Evolutionary conservation across 2,329 filamentous ascomycete species (phyloP).

Genomic region (Colletotrichum caudatum): DNA sequence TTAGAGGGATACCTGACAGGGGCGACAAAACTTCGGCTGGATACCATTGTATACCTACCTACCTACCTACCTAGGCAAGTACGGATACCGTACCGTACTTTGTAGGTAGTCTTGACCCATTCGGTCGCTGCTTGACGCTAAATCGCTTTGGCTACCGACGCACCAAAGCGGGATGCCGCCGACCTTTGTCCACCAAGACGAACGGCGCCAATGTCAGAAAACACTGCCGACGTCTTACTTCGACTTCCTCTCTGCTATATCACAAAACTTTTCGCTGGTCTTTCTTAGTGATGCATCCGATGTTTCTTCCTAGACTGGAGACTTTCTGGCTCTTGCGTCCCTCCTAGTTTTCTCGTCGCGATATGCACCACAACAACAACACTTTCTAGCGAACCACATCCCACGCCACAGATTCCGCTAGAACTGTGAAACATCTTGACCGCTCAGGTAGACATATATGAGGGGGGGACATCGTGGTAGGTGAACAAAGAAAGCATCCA

Average conservation of each 20-base stretch:
- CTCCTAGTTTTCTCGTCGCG: constrained; percentile 9
- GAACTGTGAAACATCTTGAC: constrained; percentile 9
- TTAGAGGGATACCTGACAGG: no score
- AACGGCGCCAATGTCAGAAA: constrained; percentile 21
- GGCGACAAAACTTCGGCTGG: no score
- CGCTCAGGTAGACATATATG: background rate
- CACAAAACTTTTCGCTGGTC: background rate
- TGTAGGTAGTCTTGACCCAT: no score
- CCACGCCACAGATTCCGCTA: background rate
- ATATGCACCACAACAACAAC: constrained; percentile 13
- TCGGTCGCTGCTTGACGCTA: constrained; percentile 9
- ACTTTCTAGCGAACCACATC: constrained; percentile 1
- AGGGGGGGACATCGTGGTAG: background rate
- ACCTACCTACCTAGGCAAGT: no score
- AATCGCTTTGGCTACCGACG: constrained; percentile 39
- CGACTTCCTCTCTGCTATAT: constrained; percentile 3
- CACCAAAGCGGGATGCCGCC: constrained; percentile 32
- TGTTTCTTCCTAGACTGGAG: background rate
- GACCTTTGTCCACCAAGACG: constrained; percentile 22
- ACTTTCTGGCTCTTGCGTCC: constrained; percentile 29
- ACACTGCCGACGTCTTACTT: constrained; percentile 12
- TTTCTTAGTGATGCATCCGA: constrained; percentile 25
- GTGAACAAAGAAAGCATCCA: background rate
- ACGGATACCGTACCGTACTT: no score
- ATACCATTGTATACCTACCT: no score